Conservation (phyloP, 768 basidiomycete genomes). For the Tulasnella sp. region DNA sequence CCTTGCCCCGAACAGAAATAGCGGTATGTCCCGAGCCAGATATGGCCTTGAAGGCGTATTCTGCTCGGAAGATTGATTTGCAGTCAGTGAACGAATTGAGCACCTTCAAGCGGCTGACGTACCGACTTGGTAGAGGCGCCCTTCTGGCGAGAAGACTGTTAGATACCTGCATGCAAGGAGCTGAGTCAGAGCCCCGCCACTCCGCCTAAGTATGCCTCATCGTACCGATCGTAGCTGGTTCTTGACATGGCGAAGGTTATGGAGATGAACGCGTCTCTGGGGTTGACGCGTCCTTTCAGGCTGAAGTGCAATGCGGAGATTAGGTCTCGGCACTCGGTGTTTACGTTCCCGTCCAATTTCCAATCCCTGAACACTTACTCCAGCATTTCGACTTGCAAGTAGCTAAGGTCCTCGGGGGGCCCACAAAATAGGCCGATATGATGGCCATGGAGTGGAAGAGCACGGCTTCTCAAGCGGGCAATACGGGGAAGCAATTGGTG, state of each 20-base stretch:
- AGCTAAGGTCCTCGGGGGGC: neutral
- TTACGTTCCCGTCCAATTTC: neutral
- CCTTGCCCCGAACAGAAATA: constrained; percentile 87
- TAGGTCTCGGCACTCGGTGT: constrained; percentile 4
- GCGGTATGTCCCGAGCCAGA: constrained; percentile 95
- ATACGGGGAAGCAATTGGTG: constrained; percentile 44
- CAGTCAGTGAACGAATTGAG: neutral
- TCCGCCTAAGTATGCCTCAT: neutral
- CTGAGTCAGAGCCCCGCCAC: neutral
- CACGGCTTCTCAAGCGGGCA: neutral
- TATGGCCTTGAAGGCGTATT: constrained; percentile 99
- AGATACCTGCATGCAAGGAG: constrained; percentile 56
- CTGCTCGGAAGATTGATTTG: constrained; percentile 42
- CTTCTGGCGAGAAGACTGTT: constrained; percentile 96
- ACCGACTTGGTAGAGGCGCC: constrained; percentile 98
- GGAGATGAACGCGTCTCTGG: constrained; percentile 29
- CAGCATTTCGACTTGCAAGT: neutral
- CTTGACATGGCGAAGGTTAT: constrained; percentile 65
- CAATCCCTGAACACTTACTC: constrained; percentile 14
- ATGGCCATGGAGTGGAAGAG: constrained; percentile 21
- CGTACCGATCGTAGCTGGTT: constrained; percentile 86
- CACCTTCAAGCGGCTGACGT: constrained; percentile 38
- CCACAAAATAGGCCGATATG: neutral
- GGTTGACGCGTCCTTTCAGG: constrained; percentile 30
- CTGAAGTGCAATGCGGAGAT: constrained; percentile 10